Evolutionary conservation across 176 grass and related monocot species (phyloP).

Genomic region (Rhipidocladum racemiflorum): DNA sequence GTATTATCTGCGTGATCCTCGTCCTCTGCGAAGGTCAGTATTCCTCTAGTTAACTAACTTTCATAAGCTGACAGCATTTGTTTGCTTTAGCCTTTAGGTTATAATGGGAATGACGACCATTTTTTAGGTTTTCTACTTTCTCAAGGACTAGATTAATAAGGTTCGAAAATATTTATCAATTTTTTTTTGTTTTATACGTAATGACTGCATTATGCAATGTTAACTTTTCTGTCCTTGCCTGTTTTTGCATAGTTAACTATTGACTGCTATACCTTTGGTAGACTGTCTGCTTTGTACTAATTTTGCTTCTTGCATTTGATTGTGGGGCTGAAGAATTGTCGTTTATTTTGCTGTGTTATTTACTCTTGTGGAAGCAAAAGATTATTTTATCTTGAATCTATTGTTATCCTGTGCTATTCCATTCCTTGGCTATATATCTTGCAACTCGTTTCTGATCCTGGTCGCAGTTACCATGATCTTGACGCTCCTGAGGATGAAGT

Average conservation of each 20-base stretch:
- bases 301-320: not conserved
- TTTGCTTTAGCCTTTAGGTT: too few species aligned
- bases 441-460: slow-evolving; percentile 3
- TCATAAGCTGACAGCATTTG: not conserved
- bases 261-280: not conserved
- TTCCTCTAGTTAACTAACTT: not conserved
- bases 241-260: not conserved
- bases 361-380: not conserved
- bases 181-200: slow-evolving; percentile 1
- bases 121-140: not conserved
- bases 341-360: not conserved
- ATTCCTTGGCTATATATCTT: not conserved
- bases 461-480: slow-evolving; percentile 76
- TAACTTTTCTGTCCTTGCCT: not conserved
- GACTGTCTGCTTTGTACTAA: not conserved
- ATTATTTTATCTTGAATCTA: not conserved
- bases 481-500: slow-evolving; percentile 69
- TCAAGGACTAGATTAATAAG: not conserved
- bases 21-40: slow-evolving; percentile 51
- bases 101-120: not conserved
- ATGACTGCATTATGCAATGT: not conserved
- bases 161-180: not conserved
- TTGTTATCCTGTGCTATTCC: not conserved
- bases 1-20: slow-evolving; percentile 41
- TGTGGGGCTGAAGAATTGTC: not conserved